These are phyloP conservation scores for Lyophyllum atratum DNA, from an alignment of 768 basidiomycete genomes.

Conservation along the genomic window DNA sequence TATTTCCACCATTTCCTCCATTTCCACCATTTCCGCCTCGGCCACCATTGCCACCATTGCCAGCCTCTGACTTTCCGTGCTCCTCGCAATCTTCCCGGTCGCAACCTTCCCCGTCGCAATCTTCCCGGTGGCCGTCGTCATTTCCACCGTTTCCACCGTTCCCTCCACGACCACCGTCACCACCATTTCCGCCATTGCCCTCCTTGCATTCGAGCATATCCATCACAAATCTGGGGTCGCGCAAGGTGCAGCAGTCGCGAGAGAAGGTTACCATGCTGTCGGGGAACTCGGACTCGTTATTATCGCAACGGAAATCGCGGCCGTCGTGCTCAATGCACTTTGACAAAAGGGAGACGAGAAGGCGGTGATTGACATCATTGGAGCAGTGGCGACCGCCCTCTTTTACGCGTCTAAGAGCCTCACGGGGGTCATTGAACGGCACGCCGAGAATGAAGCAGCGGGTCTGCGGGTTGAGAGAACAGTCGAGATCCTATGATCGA, in stretches of 20 bases:
- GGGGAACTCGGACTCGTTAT: slow-evolving; percentile 8
- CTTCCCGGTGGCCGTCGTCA: not conserved
- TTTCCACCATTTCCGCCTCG: slow-evolving; percentile 1
- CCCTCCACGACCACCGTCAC: slow-evolving; percentile 1
- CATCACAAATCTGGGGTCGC: slow-evolving; percentile 10
- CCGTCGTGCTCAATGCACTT: slow-evolving; percentile 14
- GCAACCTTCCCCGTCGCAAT: too few relatives aligned
- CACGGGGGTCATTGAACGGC: slow-evolving; percentile 16
- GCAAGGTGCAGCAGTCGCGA: slow-evolving; percentile 15
- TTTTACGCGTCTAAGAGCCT: slow-evolving; percentile 13
- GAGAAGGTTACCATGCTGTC: slow-evolving; percentile 18
- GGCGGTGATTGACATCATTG: slow-evolving; percentile 17
- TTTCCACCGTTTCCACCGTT: slow-evolving; percentile 11
- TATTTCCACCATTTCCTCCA: not conserved
- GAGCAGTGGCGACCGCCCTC: slow-evolving; percentile 12
- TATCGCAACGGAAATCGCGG: slow-evolving; percentile 10
- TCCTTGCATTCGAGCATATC: slow-evolving; percentile 18
- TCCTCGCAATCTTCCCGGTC: not conserved
- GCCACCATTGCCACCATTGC: slow-evolving; percentile 1
- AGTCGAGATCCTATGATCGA: slow-evolving; percentile 14
- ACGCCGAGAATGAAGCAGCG: slow-evolving; percentile 18
- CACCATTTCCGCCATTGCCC: slow-evolving; percentile 7
- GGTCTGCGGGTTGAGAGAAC: slow-evolving; percentile 7
- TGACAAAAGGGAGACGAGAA: slow-evolving; percentile 8
- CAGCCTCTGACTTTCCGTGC: not conserved